Conservation (phyloP, 1,284 basidiomycete species). For the Ustilago crameri region DNA sequence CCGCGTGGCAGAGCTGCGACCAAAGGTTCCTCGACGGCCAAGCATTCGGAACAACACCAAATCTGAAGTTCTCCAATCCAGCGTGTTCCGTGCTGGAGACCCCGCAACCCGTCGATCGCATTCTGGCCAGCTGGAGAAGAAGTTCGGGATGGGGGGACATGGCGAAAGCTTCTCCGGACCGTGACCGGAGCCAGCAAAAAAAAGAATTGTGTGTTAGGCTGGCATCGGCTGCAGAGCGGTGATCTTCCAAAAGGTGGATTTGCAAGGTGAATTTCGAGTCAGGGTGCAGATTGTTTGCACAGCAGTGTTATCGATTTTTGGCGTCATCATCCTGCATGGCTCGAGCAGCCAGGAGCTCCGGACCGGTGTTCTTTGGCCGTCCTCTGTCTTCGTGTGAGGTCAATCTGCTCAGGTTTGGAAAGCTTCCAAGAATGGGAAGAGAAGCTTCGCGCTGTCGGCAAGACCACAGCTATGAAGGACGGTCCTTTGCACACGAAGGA, state of each 20-base stretch:
- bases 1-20: slow-evolving; percentile 1
- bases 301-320: slow-evolving; percentile 13
- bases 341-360: slow-evolving; percentile 15
- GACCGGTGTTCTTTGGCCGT: slow-evolving; percentile 10
- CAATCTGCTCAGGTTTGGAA: slow-evolving; percentile 2
- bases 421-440: background rate
- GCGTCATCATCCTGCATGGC: slow-evolving; percentile 5
- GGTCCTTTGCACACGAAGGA: no score
- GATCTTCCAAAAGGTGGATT: background rate
- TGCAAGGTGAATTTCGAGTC: background rate
- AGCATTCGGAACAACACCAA: background rate
- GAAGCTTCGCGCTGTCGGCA: background rate
- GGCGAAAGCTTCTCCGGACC: slow-evolving; percentile 6
- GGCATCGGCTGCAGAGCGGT: background rate
- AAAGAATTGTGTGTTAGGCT: no score
- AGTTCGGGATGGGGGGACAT: no score
- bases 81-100: no score
- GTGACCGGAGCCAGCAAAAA: background rate
- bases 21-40: background rate
- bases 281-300: slow-evolving; percentile 2
- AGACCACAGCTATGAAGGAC: no score
- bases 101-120: no score
- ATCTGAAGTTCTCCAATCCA: background rate
- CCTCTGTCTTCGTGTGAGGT: slow-evolving; percentile 2
- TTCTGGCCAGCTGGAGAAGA: no score